These are phyloP conservation scores for Naganishia vishniacii DNA, from an alignment of 768 basidiomycete genomes.

Conservation along the genomic window DNA sequence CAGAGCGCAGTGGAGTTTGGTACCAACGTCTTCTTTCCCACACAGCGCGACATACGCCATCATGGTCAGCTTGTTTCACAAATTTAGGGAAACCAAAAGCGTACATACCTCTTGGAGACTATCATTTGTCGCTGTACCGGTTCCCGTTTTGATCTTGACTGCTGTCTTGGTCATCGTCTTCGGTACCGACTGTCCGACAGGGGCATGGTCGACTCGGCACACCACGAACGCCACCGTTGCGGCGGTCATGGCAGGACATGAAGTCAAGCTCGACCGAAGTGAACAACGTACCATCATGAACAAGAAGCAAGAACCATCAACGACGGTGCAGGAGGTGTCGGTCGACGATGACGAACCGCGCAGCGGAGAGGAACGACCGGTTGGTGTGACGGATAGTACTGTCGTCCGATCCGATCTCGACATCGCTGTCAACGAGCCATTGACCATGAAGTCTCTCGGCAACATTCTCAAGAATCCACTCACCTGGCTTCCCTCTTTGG, in stretches of 20 bases:
- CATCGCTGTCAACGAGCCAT: constrained; percentile 53
- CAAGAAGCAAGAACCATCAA: constrained; percentile 40
- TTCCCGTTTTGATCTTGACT: constrained; percentile 53
- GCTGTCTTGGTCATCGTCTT: constrained; percentile 52
- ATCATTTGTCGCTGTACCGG: constrained; percentile 58
- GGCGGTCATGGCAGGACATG: constrained; percentile 32
- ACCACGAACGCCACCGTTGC: constrained; percentile 46
- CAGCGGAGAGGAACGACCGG: constrained; percentile 12
- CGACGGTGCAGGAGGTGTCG: constrained; percentile 30
- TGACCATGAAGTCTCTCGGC: constrained; percentile 48
- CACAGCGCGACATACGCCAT: constrained; percentile 56
- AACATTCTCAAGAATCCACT: constrained; percentile 51
- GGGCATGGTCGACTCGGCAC: constrained; percentile 56
- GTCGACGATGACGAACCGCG: constrained; percentile 26
- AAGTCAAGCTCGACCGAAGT: constrained; percentile 36
- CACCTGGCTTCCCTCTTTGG: constrained; percentile 58
- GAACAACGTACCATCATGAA: constrained; percentile 32
- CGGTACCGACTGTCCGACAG: constrained; percentile 58
- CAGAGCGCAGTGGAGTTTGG: too few relatives aligned
- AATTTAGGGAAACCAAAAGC: constrained; percentile 40
- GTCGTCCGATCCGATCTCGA: constrained; percentile 50
- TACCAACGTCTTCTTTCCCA: background rate
- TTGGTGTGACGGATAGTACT: constrained; percentile 21
- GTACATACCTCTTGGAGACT: constrained; percentile 56
- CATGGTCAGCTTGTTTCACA: constrained; percentile 57